These are phyloP conservation scores for Onygena corvina DNA, from an alignment of 2,329 filamentous ascomycete species.

Conservation along the genomic window DNA sequence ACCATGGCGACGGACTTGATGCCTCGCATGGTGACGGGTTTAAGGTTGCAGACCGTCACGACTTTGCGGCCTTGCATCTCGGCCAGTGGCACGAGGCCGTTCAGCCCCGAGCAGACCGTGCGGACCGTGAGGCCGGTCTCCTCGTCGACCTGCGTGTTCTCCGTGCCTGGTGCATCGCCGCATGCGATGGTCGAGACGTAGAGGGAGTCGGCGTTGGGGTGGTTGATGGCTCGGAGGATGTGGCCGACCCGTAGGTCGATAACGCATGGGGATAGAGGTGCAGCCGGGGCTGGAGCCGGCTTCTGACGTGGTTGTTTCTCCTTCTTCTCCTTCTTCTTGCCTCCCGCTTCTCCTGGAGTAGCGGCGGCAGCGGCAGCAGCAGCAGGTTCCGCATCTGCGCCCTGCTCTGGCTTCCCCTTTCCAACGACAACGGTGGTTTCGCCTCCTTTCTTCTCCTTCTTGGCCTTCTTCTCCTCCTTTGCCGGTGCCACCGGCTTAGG, in stretches of 20 bases:
- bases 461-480: conserved; percentile 90
- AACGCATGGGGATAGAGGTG: conserved; percentile 67
- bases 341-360: conserved; percentile 19
- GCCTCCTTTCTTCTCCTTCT: conserved; percentile 96
- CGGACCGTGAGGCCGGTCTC: conserved; percentile 84
- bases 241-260: conserved; percentile 95
- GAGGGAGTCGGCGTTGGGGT: conserved; percentile 92
- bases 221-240: conserved; percentile 88
- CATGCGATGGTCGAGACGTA: conserved; percentile 93
- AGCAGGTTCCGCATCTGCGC: conserved; percentile 40
- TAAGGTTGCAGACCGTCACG: conserved; percentile 91
- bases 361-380: conserved; percentile 38
- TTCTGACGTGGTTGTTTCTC: conserved; percentile 80
- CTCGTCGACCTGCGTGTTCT: conserved; percentile 67
- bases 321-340: conserved; percentile 42
- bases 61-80: conserved; percentile 97
- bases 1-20: conserved; percentile 79
- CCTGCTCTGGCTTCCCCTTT: conserved; percentile 38
- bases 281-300: conserved; percentile 53
- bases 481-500: conserved; percentile 83
- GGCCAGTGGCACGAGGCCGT: conserved; percentile 79
- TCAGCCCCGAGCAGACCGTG: conserved; percentile 93
- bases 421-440: conserved; percentile 22
- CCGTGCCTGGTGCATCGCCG: conserved; percentile 71
- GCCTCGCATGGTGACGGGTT: conserved; percentile 98